These are phyloP conservation scores for Microbotryum scabiosae DNA, from an alignment of 1,284 basidiomycete species.

Conservation along the genomic window DNA sequence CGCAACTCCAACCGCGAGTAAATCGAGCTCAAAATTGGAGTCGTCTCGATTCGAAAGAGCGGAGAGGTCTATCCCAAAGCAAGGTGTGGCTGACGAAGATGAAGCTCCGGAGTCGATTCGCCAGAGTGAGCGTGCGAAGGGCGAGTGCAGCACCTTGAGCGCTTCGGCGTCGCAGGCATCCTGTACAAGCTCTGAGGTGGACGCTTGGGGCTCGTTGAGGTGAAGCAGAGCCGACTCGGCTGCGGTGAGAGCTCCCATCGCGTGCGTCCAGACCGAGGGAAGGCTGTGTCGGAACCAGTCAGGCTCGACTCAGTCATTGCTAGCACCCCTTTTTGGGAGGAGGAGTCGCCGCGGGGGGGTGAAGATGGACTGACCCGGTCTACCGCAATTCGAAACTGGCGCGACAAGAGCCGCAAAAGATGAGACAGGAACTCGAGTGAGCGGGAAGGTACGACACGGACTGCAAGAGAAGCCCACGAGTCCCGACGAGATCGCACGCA, in stretches of 20 bases:
- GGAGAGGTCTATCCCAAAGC: neutral
- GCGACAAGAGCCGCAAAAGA: no score
- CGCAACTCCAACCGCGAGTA: conserved; percentile 62
- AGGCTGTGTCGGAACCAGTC: no score
- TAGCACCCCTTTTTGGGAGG: no score
- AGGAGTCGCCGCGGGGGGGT: no score
- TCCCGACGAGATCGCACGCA: no score
- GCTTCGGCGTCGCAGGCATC: conserved; percentile 13
- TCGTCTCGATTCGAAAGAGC: neutral
- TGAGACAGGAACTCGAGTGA: no score
- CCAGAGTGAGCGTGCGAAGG: conserved; percentile 9
- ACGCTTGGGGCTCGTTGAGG: neutral
- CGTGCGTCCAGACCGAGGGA: no score
- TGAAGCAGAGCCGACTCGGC: conserved; percentile 19
- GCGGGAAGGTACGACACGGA: no score
- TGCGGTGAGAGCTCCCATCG: neutral
- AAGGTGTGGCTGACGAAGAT: conserved; percentile 8
- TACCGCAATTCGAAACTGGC: no score
- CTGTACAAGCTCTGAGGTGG: neutral
- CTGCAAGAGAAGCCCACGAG: no score
- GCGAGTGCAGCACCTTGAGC: conserved; percentile 2
- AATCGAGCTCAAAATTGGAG: conserved; percentile 39
- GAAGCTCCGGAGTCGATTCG: neutral
- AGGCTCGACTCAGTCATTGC: no score
- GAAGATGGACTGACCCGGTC: no score